A percentile compares a stretch with the other conserved stretches of the same genome.
Conservation (phyloP, 2,329 filamentous ascomycete genomes). For the Calcarisporium arbuscula region DNA sequence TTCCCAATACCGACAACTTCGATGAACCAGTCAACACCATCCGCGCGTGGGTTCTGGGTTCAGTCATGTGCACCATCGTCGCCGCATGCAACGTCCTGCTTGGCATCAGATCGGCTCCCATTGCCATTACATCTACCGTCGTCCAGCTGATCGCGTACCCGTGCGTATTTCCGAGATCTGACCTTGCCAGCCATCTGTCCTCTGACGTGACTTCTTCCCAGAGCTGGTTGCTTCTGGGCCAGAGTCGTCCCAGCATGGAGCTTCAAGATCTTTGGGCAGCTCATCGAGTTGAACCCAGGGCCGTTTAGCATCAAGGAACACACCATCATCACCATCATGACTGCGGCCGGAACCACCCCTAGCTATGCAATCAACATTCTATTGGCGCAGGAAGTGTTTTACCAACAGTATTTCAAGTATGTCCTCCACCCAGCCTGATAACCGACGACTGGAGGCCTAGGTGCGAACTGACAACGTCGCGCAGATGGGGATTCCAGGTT, state of each 20-base stretch:
- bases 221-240: slow-evolving; percentile 33
- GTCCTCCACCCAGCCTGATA: background rate
- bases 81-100: slow-evolving; percentile 50
- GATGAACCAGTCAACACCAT: slow-evolving; percentile 50
- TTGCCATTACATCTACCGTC: slow-evolving; percentile 44
- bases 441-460: too few relatives aligned
- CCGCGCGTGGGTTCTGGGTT: slow-evolving; percentile 51
- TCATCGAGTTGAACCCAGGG: slow-evolving; percentile 38
- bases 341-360: slow-evolving; percentile 21
- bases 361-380: slow-evolving; percentile 30
- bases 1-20: slow-evolving; percentile 36
- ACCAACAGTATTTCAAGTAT: slow-evolving; percentile 38
- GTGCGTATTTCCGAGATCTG: slow-evolving; percentile 1
- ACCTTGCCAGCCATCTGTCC: background rate
- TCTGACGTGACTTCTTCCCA: slow-evolving; percentile 7
- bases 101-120: slow-evolving; percentile 37
- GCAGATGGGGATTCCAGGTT: slow-evolving; percentile 46
- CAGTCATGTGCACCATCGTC: slow-evolving; percentile 49
- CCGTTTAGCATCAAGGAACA: slow-evolving; percentile 26
- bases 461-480: too few relatives aligned
- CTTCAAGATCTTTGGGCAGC: slow-evolving; percentile 34
- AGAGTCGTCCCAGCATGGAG: slow-evolving; percentile 31
- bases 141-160: slow-evolving; percentile 48
- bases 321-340: slow-evolving; percentile 44
- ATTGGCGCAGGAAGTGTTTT: slow-evolving; percentile 34